phyloP scores from a whole-genome alignment of 495 filamentous ascomycete species.

The Penicillium canescens region DNA sequence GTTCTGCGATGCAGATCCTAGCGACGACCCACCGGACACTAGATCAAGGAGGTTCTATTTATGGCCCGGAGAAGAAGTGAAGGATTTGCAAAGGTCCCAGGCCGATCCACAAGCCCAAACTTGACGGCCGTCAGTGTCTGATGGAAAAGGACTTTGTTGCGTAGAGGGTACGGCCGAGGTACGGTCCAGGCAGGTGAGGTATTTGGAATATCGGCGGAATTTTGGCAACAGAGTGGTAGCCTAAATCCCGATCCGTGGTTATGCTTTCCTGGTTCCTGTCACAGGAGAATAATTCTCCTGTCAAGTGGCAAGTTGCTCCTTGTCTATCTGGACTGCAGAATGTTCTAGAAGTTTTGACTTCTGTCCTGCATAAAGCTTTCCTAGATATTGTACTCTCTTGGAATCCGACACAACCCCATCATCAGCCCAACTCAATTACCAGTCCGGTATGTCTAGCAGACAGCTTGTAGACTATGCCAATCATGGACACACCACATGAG shows the following conservation, averaged over 20 bases:
- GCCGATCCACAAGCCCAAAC: background rate
- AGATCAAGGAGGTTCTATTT: slow-evolving; percentile 2
- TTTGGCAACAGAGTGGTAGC: too few species aligned
- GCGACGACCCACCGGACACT: background rate
- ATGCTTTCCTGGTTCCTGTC: background rate
- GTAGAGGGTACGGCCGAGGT: background rate
- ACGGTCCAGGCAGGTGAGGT: too few species aligned
- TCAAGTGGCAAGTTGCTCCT: background rate
- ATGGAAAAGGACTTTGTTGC: slow-evolving; percentile 1
- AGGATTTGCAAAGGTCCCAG: background rate
- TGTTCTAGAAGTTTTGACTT: background rate
- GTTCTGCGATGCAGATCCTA: background rate
- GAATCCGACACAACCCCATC: background rate
- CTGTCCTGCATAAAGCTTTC: background rate
- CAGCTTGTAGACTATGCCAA: slow-evolving; percentile 2
- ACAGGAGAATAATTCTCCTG: background rate
- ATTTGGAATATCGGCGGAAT: too few species aligned
- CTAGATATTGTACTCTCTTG: background rate
- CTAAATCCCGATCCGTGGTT: too few species aligned
- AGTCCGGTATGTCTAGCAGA: background rate
- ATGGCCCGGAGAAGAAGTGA: background rate
- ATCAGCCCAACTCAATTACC: background rate
- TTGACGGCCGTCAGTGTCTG: background rate
- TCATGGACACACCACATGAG: background rate
- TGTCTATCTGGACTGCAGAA: background rate